Conservation (phyloP, 768 basidiomycete species). For the Dioszegia hungarica region DNA sequence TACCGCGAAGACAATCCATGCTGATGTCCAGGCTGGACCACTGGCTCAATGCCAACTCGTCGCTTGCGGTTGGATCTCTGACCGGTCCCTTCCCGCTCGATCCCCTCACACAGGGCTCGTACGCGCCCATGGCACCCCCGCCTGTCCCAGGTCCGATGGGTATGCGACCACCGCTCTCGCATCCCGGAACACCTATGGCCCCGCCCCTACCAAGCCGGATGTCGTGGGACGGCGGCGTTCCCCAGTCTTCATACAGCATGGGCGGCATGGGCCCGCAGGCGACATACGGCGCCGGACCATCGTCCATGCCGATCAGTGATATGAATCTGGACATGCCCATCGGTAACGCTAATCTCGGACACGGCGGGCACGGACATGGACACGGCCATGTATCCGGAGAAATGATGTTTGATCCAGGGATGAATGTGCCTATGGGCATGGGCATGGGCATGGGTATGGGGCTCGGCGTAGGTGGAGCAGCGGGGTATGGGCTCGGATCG, state of each 20-base stretch:
- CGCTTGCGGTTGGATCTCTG: conserved; percentile 38
- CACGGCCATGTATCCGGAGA: conserved; percentile 3
- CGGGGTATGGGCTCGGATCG: not conserved
- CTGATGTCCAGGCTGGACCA: conserved; percentile 38
- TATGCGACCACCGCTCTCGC: not conserved
- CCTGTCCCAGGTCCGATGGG: conserved; percentile 13
- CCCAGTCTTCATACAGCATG: not conserved
- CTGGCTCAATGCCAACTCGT: conserved; percentile 45
- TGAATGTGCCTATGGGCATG: not conserved
- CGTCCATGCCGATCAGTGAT: not conserved
- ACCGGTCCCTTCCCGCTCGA: conserved; percentile 19
- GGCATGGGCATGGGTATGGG: not conserved
- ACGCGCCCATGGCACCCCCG: not conserved
- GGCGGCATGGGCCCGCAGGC: not conserved
- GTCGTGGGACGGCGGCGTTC: not conserved
- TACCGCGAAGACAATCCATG: not conserved
- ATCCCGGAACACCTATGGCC: not conserved
- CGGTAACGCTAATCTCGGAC: not conserved
- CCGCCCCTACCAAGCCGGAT: not conserved
- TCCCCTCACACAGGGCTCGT: not conserved
- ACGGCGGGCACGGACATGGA: conserved; percentile 1
- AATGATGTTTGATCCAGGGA: conserved; percentile 1
- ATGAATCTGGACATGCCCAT: not conserved
- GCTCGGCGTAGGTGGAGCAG: not conserved
- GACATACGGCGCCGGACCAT: not conserved